A percentile compares a stretch with the other conserved stretches of the same genome.
phyloP scores from a whole-genome alignment of 306 rosid genomes.

The Canavalia ensiformis region DNA sequence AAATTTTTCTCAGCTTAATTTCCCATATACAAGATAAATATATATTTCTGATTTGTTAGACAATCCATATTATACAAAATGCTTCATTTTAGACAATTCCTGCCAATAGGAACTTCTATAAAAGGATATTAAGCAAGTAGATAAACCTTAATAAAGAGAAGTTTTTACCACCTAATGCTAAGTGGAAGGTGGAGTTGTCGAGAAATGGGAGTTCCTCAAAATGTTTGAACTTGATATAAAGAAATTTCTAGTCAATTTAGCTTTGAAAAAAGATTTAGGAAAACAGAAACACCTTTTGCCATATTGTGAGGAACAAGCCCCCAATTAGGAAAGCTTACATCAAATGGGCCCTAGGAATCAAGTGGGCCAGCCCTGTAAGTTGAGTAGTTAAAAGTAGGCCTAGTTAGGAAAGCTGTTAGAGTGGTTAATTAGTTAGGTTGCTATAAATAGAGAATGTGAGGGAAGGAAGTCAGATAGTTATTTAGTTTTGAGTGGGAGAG shows the following conservation, averaged over 20 bases:
- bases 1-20: constrained; percentile 38
- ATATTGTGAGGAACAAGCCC: neutral
- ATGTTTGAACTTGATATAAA: constrained; percentile 35
- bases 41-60: too few relatives aligned
- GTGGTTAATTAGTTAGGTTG: neutral
- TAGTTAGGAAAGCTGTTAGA: neutral
- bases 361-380: neutral
- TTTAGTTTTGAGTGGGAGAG: neutral
- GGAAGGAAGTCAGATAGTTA: neutral
- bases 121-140: neutral
- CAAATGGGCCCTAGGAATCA: neutral
- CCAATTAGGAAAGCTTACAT: neutral
- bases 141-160: constrained; percentile 21
- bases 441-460: neutral
- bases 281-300: neutral
- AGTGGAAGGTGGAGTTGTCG: neutral
- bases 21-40: constrained; percentile 19
- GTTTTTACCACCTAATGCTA: constrained; percentile 10
- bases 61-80: neutral
- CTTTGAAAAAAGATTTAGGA: neutral
- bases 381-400: neutral
- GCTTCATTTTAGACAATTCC: constrained; percentile 16
- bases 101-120: constrained; percentile 6
- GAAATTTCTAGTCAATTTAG: constrained; percentile 13
- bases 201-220: constrained; percentile 13